These are phyloP conservation scores for Skeletonema costatum DNA, from an alignment of 108 stramenopile genomes.

Conservation along the genomic window DNA sequence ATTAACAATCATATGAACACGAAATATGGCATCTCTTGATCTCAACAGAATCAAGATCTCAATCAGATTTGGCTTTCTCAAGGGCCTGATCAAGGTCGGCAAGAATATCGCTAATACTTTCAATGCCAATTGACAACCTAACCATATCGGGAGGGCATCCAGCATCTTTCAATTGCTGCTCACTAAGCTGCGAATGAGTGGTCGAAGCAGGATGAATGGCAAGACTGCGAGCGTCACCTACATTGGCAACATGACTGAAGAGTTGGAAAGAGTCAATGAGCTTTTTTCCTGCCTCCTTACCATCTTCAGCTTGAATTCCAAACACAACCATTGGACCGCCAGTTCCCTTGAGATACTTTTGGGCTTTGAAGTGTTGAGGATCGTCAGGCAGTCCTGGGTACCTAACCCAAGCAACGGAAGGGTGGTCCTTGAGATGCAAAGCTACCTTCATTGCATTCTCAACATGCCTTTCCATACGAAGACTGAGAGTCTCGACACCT, in stretches of 20 bases:
- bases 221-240: slow-evolving; percentile 84
- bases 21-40: no score
- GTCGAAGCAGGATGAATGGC: slow-evolving; percentile 91
- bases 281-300: slow-evolving; percentile 53
- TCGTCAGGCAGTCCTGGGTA: slow-evolving; percentile 78
- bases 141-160: slow-evolving; percentile 81
- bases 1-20: not conserved
- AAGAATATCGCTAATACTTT: slow-evolving; percentile 76
- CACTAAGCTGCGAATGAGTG: slow-evolving; percentile 84
- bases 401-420: slow-evolving; percentile 76
- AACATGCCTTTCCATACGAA: slow-evolving; percentile 88
- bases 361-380: slow-evolving; percentile 53
- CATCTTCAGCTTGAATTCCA: slow-evolving; percentile 67
- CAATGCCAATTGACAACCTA: slow-evolving; percentile 83
- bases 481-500: slow-evolving; percentile 87
- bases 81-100: slow-evolving; percentile 85
- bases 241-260: slow-evolving; percentile 90
- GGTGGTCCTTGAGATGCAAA: slow-evolving; percentile 63
- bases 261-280: slow-evolving; percentile 80
- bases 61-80: not conserved
- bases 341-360: slow-evolving; percentile 79
- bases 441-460: slow-evolving; percentile 86
- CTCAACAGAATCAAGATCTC: no score
- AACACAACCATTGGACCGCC: slow-evolving; percentile 82
- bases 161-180: slow-evolving; percentile 66